A percentile compares a stretch with the other conserved stretches of the same genome.
Evolutionary conservation across 2,329 filamentous ascomycete genomes (phyloP).

Genomic region (Claviceps sp.): DNA sequence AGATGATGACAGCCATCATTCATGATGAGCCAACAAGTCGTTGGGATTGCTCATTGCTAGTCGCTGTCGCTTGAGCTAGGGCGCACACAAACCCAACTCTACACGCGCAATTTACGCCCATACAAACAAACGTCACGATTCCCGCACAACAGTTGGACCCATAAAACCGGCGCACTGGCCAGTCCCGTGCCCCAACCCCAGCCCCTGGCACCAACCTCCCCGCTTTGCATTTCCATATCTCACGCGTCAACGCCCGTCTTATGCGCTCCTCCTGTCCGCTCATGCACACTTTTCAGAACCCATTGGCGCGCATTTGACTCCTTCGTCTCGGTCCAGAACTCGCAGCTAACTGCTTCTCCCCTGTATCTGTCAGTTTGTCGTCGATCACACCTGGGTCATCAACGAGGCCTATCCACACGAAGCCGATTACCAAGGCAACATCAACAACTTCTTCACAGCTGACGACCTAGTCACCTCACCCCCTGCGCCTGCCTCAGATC

Average conservation of each 20-base stretch:
- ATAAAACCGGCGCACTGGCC: conserved; percentile 1
- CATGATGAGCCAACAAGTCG: neutral
- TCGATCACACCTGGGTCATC: conserved; percentile 80
- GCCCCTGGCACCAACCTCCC: neutral
- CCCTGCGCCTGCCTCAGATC: neutral
- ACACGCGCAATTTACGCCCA: neutral
- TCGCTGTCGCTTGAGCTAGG: neutral
- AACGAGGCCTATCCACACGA: conserved; percentile 73
- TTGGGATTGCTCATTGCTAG: neutral
- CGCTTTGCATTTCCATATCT: conserved; percentile 16
- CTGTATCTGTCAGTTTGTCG: conserved; percentile 60
- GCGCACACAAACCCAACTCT: neutral
- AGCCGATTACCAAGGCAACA: conserved; percentile 67
- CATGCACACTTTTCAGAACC: conserved; percentile 4
- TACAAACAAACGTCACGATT: neutral
- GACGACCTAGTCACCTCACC: conserved; percentile 46
- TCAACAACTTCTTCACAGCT: conserved; percentile 82
- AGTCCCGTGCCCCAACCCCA: neutral
- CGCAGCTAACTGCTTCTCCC: conserved; percentile 8
- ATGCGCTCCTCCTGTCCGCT: conserved; percentile 7
- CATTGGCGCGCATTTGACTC: conserved; percentile 5
- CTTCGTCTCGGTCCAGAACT: neutral
- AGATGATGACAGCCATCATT: neutral
- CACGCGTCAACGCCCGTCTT: conserved; percentile 8
- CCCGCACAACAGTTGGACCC: conserved; percentile 4